Base-by-base conservation (phyloP, 2,329 filamentous ascomycete genomes). In the Orbilia blumenaviensis region DNA sequence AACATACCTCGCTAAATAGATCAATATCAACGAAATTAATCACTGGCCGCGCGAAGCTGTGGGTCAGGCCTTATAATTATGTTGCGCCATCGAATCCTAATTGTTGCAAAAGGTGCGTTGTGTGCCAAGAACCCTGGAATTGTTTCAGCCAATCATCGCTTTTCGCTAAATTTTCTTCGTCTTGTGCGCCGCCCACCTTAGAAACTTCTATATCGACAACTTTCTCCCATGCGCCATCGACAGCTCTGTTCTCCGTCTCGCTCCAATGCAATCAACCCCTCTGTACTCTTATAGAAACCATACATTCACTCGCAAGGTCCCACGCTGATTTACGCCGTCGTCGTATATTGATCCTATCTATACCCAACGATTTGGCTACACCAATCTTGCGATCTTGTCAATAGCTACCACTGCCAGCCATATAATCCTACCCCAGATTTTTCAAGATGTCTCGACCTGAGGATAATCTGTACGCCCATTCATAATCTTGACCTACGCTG, bases 371-470 rank as follows among this genome's bases (percentile, higher is more conserved):
- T n/a, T n/a, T n/a, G n/a, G n/a, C 2, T 46, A 5, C 12, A 7
- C 21, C 12, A 46, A 46, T 23, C 18, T 23, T 46, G 23, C 18
- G 12, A 46, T 9, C 8, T 23, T 14, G n/a, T 29, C 23, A 48
- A 12, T 60, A 69, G 79, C 78, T 64, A 32, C 8, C 10, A n/a
- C n/a, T n/a, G n/a, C n/a, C n/a, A n/a, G n/a, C n/a, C n/a, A n/a
- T n/a, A n/a, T 14, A 69, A 46, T 46, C 18, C 63, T 76, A 80
- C 78, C 79, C 79, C 62, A 52, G 68, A 50, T 66, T 80, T 77
- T 78, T 82, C 85, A 90, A 52, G 82, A 98, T 99, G 95, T 98
- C 95, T 82, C 93, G 95, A 80, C 95, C 95, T 78, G 95, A 99
- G 87, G 95, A 99, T 85, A 91, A 89, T 79, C 89, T 98, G 92